Evolutionary conservation across 148 eudicot species (phyloP), one percentile per base, ranked within the genome.

Genomic region (Heliamphora exappendiculata): DNA sequence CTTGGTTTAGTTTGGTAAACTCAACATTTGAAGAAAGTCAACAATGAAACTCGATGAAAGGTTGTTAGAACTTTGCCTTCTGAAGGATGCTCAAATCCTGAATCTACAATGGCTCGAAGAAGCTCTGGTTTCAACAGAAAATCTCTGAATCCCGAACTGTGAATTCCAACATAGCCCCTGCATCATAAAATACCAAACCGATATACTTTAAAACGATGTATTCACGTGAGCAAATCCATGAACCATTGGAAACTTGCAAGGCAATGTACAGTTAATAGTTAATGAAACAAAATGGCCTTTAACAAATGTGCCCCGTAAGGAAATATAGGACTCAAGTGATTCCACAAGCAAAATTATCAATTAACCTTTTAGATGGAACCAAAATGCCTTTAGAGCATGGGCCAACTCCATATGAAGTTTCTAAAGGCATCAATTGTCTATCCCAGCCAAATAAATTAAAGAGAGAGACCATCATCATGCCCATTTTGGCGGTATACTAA

Each of bases 121-220:
- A 87, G 88, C 79, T 87, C 90, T 60, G 90, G 90, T 71, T 87
- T 87, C 85, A 87, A 78, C 53, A 87, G 81, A 74, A 87, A 87
- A 80, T 87, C 90, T 78, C 90, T 85, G 85, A 87, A 87, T 75
- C 90, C 90, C 36, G 90, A 85, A 80, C 90, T 87, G 81, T 87
- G 90, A 59, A 87, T 87, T 54, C 90, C 90, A 50, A 87, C 90
- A 84, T 87, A 87, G 47, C 90, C 90, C 79, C 90, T 87, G 34
- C 33, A 78, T 47, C 16, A 63, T 8, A 20, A 60, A 80, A 42
- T 51, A 39, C 55, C 42, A 39, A 39, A 58, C 17, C 7, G 39
- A 53, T 70, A 24, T 41, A 66, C 39, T 41, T 54, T n/a, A 28
- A 54, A 20, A 36, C 26, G 57, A 19, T 31, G 44, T 20, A 12